Conservation (phyloP, 257 asterid species). For the Mentha longifolia region DNA sequence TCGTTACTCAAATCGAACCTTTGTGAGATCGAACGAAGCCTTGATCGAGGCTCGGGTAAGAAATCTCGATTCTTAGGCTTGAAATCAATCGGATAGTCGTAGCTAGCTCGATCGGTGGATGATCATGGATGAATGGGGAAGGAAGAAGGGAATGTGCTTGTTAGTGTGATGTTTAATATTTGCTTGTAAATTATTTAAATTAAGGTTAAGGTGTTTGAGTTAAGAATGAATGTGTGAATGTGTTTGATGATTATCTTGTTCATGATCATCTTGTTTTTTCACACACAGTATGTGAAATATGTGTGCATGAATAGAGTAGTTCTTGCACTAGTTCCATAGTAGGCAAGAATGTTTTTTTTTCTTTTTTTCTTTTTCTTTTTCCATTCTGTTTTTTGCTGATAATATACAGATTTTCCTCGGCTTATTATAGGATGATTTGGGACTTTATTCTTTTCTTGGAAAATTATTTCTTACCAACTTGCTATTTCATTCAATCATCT, state of each 20-base stretch:
- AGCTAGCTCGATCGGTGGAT: slow-evolving; percentile 5
- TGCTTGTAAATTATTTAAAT: slow-evolving; percentile 21
- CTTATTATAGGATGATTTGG: slow-evolving; percentile 15
- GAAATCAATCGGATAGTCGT: not conserved
- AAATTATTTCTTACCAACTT: not conserved
- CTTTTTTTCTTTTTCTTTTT: no score
- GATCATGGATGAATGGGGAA: slow-evolving; percentile 27
- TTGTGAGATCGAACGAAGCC: slow-evolving; percentile 44
- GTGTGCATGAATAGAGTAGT: slow-evolving; percentile 29
- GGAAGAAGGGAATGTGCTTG: not conserved
- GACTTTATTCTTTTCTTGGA: not conserved
- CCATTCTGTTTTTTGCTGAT: not conserved
- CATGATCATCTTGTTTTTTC: slow-evolving; percentile 28
- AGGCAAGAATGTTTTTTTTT: not conserved
- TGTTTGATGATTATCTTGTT: slow-evolving; percentile 28
- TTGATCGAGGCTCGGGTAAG: not conserved
- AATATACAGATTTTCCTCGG: slow-evolving; percentile 6
- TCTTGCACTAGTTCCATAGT: slow-evolving; percentile 26
- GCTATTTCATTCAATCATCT: no score
- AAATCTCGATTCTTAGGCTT: slow-evolving; percentile 4
- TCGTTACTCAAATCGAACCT: slow-evolving; percentile 77
- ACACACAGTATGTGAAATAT: not conserved
- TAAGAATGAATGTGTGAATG: slow-evolving; percentile 21
- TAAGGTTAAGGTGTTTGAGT: slow-evolving; percentile 31
- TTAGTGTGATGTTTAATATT: slow-evolving; percentile 34